These are phyloP conservation scores for Paramecium caudatum DNA, from an alignment of 73 alveolate species.

Conservation along the genomic window DNA sequence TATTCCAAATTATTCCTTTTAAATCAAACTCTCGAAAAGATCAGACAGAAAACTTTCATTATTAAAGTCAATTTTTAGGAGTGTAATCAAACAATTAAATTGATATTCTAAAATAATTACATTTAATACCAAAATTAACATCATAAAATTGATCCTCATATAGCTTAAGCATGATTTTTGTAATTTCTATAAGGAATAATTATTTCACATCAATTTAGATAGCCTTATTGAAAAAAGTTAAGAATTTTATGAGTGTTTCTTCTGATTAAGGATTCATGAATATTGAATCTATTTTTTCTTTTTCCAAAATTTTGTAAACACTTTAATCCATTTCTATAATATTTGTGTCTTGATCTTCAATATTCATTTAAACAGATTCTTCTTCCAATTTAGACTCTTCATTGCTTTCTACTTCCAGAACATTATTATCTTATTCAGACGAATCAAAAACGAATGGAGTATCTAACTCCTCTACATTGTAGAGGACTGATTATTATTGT, in stretches of 20 bases:
- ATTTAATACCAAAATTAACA: neutral
- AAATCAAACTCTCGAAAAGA: neutral
- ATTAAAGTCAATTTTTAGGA: neutral
- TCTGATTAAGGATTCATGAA: neutral
- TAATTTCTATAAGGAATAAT: neutral
- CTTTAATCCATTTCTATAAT: neutral
- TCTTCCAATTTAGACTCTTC: neutral
- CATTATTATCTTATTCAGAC: neutral
- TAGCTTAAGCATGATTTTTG: neutral
- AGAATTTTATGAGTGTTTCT: neutral
- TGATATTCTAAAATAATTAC: neutral
- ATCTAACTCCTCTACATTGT: conserved; percentile 7
- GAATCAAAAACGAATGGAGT: neutral
- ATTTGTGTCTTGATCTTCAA: neutral
- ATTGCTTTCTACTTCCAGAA: neutral
- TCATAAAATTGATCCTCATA: conserved; percentile 56
- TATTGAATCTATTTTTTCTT: neutral
- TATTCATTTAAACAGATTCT: neutral
- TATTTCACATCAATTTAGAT: neutral
- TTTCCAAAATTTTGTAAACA: neutral
- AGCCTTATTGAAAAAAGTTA: neutral
- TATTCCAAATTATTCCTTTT: neutral
- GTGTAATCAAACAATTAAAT: conserved; percentile 5
- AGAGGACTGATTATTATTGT: neutral
- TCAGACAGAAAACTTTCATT: conserved; percentile 7